These are phyloP conservation scores for Smittium culicis DNA, from an alignment of 371 early-diverging fungal species.

Conservation along the genomic window DNA sequence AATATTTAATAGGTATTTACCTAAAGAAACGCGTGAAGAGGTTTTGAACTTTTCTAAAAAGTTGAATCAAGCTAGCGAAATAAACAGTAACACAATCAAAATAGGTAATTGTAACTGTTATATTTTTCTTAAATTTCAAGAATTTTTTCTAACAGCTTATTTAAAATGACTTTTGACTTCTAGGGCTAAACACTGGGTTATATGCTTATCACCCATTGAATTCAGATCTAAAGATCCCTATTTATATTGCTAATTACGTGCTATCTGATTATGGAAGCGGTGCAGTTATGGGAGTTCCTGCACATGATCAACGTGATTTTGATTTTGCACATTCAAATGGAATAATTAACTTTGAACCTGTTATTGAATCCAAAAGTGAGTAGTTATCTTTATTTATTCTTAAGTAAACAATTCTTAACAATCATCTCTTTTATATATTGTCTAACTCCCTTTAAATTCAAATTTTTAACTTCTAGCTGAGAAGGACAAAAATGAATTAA, in stretches of 20 bases:
- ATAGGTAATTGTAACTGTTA: neutral
- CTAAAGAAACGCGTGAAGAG: neutral
- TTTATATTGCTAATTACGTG: constrained; percentile 66
- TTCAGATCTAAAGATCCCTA: constrained; percentile 38
- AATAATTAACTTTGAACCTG: constrained; percentile 26
- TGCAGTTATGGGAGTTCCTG: constrained; percentile 80
- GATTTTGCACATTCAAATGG: constrained; percentile 45
- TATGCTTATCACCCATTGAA: constrained; percentile 53
- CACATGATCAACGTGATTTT: constrained; percentile 63
- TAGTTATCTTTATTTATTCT: too few species aligned
- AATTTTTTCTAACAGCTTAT: too few species aligned
- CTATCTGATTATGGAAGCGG: constrained; percentile 68
- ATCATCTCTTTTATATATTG: too few species aligned
- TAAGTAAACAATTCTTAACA: too few species aligned
- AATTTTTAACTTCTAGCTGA: too few species aligned
- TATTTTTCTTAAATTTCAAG: too few species aligned
- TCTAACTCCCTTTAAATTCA: too few species aligned
- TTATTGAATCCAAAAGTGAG: constrained; percentile 42
- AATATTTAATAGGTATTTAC: neutral
- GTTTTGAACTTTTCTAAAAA: neutral
- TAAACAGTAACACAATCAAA: neutral
- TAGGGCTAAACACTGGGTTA: constrained; percentile 49
- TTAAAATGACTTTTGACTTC: too few species aligned
- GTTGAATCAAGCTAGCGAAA: neutral
- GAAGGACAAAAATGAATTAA: too few species aligned